Base-by-base conservation (phyloP, 202 grass and related monocot genomes). In the Setaria italica region DNA sequence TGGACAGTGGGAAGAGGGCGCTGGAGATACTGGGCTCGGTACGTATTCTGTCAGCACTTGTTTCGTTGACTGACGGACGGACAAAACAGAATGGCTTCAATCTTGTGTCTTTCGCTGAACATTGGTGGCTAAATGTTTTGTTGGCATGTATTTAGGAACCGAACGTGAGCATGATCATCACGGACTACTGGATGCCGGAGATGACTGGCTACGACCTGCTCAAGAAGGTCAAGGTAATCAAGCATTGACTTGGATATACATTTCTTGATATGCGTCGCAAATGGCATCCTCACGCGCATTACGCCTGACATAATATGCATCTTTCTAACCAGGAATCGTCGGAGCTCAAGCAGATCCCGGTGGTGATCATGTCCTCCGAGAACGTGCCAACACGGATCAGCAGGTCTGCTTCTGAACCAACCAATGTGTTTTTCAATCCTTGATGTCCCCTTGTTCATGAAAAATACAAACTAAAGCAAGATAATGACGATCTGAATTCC, bases 171-270 rank as follows among this genome's bases (percentile, higher is more conserved):
- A 81, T 92, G 86, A 92, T 92, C 54, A 92, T 92, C 72, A 92
- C 90, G 1, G 90, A 92, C 87, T 89, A 92, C 80, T 89, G 84
- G 76, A 92, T 92, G 90, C 90, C 90, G 11, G 90, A 87, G 83
- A 92, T 92, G 90, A 92, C 90, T 2, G 87, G 87, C 3, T 92
- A 89, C 70, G 90, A 92, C 45, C 87, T 89, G 35, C 90, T 87
- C 55, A 92, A 87, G 75, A 92, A 82, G 47, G 55, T 92, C 19
- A 92, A 92, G 90, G 90, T 89, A 79, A 35, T 19, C 13, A 19
- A 50, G 3, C 12, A 37, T 41, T 7, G 9, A 35, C 33, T 4
- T 41, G 39, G 39, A 0, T 46, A 46, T 46, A 46, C 43, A 12
- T 12, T 39, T 53, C 12, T 83, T 62, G 0, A 58, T 62, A 6